phyloP scores from a whole-genome alignment of 106 monocot species.

The Amphibolis antarctica region DNA sequence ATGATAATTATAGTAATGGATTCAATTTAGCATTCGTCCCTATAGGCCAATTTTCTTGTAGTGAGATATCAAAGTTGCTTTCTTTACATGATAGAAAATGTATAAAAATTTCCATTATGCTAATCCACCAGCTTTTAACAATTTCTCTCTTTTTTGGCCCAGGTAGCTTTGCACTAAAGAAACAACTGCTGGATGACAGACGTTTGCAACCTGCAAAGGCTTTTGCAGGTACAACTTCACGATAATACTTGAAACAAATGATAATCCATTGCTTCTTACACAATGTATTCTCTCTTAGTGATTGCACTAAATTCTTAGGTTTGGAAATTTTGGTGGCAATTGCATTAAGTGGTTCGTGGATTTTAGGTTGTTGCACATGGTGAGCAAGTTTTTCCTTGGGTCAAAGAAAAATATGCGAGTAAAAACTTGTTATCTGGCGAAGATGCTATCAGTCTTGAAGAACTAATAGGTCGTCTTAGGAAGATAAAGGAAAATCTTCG shows the following conservation, averaged over 20 bases:
- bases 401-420: conserved; percentile 80
- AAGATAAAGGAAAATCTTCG: conserved; percentile 86
- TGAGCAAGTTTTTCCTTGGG: conserved; percentile 89
- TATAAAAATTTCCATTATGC: no score
- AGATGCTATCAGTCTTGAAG: conserved; percentile 70
- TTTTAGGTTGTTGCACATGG: conserved; percentile 85
- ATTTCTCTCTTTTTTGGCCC: neutral
- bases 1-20: no score
- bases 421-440: conserved; percentile 74
- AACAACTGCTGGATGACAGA: conserved; percentile 90
- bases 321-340: neutral
- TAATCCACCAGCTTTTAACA: no score
- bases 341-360: neutral
- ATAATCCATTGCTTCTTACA: neutral
- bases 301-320: neutral
- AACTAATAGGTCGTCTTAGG: conserved; percentile 68
- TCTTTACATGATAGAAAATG: no score
- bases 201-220: conserved; percentile 80
- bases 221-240: conserved; percentile 45
- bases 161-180: conserved; percentile 75
- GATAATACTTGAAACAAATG: neutral
- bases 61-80: no score
- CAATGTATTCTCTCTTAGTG: neutral
- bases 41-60: no score
- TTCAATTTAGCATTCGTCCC: no score